Base-by-base conservation (phyloP, 2,329 filamentous ascomycete genomes). In the Colletotrichum kahawae region DNA sequence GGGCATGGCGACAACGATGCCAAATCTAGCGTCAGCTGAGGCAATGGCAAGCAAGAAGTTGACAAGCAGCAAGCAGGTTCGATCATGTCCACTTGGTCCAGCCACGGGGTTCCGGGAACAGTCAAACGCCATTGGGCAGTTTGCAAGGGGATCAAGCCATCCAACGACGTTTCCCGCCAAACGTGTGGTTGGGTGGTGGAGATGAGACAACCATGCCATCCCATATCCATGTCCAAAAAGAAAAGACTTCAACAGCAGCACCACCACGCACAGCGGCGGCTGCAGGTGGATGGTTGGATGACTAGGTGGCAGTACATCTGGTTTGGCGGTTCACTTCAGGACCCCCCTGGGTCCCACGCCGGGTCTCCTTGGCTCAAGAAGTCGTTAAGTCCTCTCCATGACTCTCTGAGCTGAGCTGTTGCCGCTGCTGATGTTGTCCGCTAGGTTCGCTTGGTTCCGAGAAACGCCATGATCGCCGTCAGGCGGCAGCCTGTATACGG, bases 161-260 rank as follows among this genome's bases (percentile, higher is more conserved):
- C 67, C 29, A 70, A 51, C 36, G 33, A 70, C 57, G 34, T 72
- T 69, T 59, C 68, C 70, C 64, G 21, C 63, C 69, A 68, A 64
- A 59, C 34, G 33, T 51, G 72, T 59, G 69, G 69, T 75, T 68
- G 36, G 57, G 57, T 64, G 27, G 72, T 72, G 72, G 72, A 68
- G 69, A 75, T 72, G 72, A 75, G 72, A 75, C 72, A 75, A 34
- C 69, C 63, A 72, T 56, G 48, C 69, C 67, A 62, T 69, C 27
- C 18, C 63, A 63, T 63, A 57, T 72, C 29, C 56, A 38, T 36
- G 60, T 63, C 24, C 16, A 34, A 67, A 34, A 60, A 54, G 38
- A 38, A 64, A 75, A 31, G 69, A 33, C 56, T 72, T 67, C 72
- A 74, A 38, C 71, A 64, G 43, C 43, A 67, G 57, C 18, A 60